Conservation (phyloP, 768 basidiomycete species). For the Amanita subjunquillea region DNA sequence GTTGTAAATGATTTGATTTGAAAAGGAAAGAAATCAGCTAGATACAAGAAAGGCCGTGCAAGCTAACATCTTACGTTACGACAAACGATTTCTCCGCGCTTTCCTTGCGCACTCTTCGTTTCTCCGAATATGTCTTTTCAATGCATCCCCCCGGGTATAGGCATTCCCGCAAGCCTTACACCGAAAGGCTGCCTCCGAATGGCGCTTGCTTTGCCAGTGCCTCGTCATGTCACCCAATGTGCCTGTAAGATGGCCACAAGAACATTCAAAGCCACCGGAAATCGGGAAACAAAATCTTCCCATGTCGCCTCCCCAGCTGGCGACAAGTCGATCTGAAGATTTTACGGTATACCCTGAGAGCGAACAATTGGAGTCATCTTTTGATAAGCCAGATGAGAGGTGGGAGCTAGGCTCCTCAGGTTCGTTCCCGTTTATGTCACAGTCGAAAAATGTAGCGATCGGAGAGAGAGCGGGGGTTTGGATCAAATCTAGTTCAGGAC, state of each 20-base stretch:
- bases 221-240: constrained; percentile 3
- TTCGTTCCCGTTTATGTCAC: background rate
- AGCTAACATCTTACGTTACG: background rate
- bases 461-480: background rate
- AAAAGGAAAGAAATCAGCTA: too few relatives aligned
- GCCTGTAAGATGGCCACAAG: background rate
- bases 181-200: background rate
- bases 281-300: background rate
- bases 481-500: background rate
- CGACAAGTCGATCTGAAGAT: background rate
- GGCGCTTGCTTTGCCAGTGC: constrained; percentile 3
- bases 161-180: background rate
- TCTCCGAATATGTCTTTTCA: constrained; percentile 1
- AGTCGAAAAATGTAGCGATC: background rate
- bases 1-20: too few relatives aligned
- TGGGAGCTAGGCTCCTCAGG: too few relatives aligned
- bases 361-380: background rate
- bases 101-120: background rate
- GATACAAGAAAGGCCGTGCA: background rate
- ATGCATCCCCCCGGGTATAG: constrained; percentile 2
- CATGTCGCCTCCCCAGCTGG: constrained; percentile 1
- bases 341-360: background rate
- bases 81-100: background rate
- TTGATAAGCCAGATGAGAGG: background rate
- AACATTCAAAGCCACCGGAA: background rate